These are phyloP conservation scores for Parachaetomium inaequale DNA, from an alignment of 495 filamentous ascomycete genomes.

Conservation along the genomic window DNA sequence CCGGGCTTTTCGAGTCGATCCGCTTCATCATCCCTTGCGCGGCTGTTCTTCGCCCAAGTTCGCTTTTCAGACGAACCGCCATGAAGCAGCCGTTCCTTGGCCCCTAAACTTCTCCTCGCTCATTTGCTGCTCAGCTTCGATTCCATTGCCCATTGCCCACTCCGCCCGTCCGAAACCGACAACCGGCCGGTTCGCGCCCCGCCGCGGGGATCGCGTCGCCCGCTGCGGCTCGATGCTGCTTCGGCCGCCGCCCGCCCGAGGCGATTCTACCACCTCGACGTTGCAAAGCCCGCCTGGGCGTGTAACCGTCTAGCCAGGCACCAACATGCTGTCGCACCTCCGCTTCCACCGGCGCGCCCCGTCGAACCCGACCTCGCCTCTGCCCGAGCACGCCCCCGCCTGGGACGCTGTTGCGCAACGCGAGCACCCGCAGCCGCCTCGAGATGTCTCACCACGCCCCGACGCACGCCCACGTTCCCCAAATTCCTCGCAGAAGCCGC, in stretches of 20 bases:
- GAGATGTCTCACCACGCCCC: slow-evolving; percentile 38
- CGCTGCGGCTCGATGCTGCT: slow-evolving; percentile 4
- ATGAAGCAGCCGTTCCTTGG: neutral
- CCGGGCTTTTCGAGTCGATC: neutral
- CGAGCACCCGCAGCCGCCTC: slow-evolving; percentile 35
- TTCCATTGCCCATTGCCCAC: neutral
- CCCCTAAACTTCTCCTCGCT: neutral
- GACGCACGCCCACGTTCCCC: slow-evolving; percentile 42
- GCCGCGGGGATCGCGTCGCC: neutral
- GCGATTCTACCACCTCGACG: neutral
- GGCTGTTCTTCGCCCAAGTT: neutral
- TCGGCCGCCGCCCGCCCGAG: neutral
- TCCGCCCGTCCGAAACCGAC: neutral
- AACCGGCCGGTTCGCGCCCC: neutral
- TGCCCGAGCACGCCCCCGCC: slow-evolving; percentile 38
- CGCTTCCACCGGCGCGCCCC: slow-evolving; percentile 53
- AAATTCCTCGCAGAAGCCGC: slow-evolving; percentile 36
- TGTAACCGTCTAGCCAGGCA: neutral
- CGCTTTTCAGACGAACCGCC: neutral
- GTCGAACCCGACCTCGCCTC: slow-evolving; percentile 51
- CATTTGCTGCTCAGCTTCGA: too few species aligned
- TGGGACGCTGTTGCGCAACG: slow-evolving; percentile 39
- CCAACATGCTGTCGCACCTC: slow-evolving; percentile 51
- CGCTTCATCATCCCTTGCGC: neutral
- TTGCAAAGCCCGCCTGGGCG: neutral